Conservation (phyloP, 805 yeast genomes). For the Lipomyces japonicus region DNA sequence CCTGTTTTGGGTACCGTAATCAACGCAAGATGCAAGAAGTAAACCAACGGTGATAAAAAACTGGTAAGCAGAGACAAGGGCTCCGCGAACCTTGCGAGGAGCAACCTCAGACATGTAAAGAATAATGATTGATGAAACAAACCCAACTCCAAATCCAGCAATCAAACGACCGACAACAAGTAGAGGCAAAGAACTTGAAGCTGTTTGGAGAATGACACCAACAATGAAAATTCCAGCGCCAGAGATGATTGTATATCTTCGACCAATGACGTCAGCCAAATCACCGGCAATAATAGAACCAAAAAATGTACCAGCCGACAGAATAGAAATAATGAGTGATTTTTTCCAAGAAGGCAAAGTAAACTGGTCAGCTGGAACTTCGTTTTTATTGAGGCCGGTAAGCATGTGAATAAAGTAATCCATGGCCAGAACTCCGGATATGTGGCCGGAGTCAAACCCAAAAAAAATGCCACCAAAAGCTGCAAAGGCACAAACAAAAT, state of each 20-base stretch:
- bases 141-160: constrained; percentile 77
- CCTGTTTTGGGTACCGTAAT: constrained; percentile 33
- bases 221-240: constrained; percentile 60
- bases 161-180: constrained; percentile 65
- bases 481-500: constrained; percentile 71
- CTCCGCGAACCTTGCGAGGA: constrained; percentile 77
- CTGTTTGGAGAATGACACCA: constrained; percentile 70
- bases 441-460: constrained; percentile 85
- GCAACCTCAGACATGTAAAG: constrained; percentile 76
- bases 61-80: constrained; percentile 71
- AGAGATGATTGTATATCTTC: constrained; percentile 46
- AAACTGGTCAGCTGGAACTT: neutral
- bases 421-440: constrained; percentile 77
- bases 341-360: constrained; percentile 4
- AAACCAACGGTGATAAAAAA: constrained; percentile 70
- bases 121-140: constrained; percentile 71
- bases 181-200: constrained; percentile 47
- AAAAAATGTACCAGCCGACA: constrained; percentile 83
- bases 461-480: constrained; percentile 85
- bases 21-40: constrained; percentile 51
- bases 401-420: neutral
- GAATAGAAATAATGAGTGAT: constrained; percentile 68
- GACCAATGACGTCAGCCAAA: constrained; percentile 67
- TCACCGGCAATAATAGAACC: constrained; percentile 63
- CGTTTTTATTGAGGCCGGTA: neutral